Evolutionary conservation across 768 basidiomycete genomes (phyloP).

Genomic region (Suillus spraguei): DNA sequence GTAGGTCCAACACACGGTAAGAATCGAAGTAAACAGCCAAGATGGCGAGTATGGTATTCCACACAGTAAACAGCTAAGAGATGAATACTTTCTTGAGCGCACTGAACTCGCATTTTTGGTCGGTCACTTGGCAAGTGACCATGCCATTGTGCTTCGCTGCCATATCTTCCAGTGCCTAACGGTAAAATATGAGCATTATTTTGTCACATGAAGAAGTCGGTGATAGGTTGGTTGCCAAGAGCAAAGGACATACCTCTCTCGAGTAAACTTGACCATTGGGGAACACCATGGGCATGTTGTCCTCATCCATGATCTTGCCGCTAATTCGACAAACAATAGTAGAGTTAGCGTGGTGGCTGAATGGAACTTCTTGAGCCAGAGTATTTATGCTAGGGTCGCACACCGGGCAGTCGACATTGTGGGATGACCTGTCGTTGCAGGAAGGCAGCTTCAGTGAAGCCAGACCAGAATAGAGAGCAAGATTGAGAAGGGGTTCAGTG

Average conservation of each 20-base stretch:
- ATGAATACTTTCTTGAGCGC: constrained; percentile 89
- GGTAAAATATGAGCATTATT: constrained; percentile 17
- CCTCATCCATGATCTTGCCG: constrained; percentile 93
- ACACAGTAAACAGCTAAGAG: constrained; percentile 48
- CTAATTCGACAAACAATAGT: constrained; percentile 92
- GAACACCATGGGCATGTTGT: constrained; percentile 91
- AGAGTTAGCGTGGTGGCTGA: constrained; percentile 92
- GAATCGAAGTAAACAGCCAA: not conserved
- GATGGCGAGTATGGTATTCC: not conserved
- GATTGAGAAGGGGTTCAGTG: constrained; percentile 81
- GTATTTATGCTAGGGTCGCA: constrained; percentile 79
- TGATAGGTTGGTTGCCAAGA: not conserved
- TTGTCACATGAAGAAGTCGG: constrained; percentile 13
- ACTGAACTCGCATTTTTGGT: constrained; percentile 59
- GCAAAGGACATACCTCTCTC: constrained; percentile 63
- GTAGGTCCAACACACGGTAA: not conserved
- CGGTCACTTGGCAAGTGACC: constrained; percentile 85
- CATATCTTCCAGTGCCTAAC: constrained; percentile 87
- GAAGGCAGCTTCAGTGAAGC: constrained; percentile 88
- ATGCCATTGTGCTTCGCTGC: constrained; percentile 74
- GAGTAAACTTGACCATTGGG: constrained; percentile 93
- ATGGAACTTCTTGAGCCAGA: constrained; percentile 85
- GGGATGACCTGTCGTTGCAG: constrained; percentile 65
- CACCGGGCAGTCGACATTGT: constrained; percentile 89
- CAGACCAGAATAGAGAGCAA: constrained; percentile 90